These are phyloP conservation scores for Neopestalotiopsis rosae DNA, from an alignment of 2,329 filamentous ascomycete species.

Conservation along the genomic window DNA sequence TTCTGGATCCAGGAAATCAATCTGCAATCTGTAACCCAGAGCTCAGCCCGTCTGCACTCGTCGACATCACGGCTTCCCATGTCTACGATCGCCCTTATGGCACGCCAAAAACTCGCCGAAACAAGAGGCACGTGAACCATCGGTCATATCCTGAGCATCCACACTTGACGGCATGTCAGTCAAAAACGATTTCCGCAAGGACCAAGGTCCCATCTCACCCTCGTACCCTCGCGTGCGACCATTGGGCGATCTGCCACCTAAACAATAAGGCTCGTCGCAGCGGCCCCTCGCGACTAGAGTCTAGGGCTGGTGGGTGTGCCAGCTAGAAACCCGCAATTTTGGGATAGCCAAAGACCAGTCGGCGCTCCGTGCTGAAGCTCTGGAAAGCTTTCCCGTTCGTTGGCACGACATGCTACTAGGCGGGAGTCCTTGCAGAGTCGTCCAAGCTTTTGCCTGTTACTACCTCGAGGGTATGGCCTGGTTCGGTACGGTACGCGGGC, in stretches of 20 bases:
- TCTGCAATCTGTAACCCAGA: not conserved
- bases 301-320: not conserved
- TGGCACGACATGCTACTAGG: not conserved
- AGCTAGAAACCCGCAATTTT: constrained; percentile 8
- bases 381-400: constrained; percentile 1
- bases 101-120: not conserved
- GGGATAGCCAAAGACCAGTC: constrained; percentile 17
- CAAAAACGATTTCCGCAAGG: constrained; percentile 10
- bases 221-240: not conserved
- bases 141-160: constrained; percentile 7
- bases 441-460: not conserved
- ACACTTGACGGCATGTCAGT: constrained; percentile 7
- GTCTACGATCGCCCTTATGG: not conserved
- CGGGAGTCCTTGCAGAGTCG: not conserved
- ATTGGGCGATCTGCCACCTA: constrained; percentile 8
- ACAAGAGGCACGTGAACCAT: not conserved
- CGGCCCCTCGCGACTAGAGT: constrained; percentile 14
- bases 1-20: constrained; percentile 2
- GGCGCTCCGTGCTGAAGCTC: constrained; percentile 36
- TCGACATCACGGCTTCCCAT: not conserved
- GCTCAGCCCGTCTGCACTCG: not conserved
- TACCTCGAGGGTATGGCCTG: not conserved
- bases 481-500: not conserved
- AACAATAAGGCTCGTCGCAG: constrained; percentile 13
- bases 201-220: constrained; percentile 12